Percentiles rank a stretch among this genome's conserved stretches.
These are phyloP conservation scores for Syzygium oleosum DNA, from an alignment of 345 rosid species.

Conservation along the genomic window DNA sequence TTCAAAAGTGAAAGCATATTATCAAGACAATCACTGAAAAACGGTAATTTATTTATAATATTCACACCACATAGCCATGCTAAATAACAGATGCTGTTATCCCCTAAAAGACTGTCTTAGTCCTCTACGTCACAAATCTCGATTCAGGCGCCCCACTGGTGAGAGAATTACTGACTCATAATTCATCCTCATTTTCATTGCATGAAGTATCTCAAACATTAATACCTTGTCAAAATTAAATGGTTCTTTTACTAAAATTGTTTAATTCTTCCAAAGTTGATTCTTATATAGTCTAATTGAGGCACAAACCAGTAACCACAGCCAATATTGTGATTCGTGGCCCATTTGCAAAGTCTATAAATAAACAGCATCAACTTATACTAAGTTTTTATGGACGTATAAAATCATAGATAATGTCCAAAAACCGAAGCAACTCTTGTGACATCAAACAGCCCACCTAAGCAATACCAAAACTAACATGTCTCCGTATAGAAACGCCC, in stretches of 20 bases:
- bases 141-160: not conserved
- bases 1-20: not conserved
- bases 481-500: not conserved
- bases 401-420: not conserved
- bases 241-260: not conserved
- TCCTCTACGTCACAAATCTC: not conserved
- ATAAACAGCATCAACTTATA: not conserved
- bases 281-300: not conserved
- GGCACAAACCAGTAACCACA: not conserved
- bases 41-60: not conserved
- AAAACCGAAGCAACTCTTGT: not conserved
- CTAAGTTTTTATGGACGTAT: not conserved
- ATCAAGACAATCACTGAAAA: not conserved
- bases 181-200: not conserved
- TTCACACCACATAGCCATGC: not conserved
- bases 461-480: not conserved
- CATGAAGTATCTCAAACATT: not conserved
- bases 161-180: not conserved
- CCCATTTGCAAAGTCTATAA: not conserved
- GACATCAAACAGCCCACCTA: not conserved
- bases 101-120: not conserved
- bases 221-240: not conserved
- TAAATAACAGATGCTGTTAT: not conserved
- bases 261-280: too few relatives aligned
- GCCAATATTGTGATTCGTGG: not conserved